Percentiles rank a stretch among this genome's conserved stretches.
phyloP scores from a whole-genome alignment of 345 rosid genomes.

The Dovyalis caffra region DNA sequence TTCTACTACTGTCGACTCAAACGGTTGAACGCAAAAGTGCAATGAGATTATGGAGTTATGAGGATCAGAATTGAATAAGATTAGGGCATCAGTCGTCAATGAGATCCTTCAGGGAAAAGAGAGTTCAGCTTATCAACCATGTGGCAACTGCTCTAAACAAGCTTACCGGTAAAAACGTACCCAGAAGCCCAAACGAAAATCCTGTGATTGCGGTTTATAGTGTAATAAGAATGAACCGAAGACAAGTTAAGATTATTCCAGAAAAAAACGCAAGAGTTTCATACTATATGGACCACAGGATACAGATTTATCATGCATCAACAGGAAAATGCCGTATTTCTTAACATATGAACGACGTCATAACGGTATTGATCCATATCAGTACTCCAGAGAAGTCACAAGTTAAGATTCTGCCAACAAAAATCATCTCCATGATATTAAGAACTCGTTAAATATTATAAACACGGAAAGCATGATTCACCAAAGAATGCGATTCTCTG shows the following conservation, averaged over 20 bases:
- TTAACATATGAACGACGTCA: background rate
- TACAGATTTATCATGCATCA: background rate
- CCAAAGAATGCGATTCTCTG: conserved; percentile 11
- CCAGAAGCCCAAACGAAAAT: too few species aligned
- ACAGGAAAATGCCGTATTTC: background rate
- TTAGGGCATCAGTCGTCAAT: background rate
- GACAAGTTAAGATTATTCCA: too few species aligned
- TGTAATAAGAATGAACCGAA: too few species aligned
- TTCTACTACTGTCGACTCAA: background rate
- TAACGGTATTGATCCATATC: background rate
- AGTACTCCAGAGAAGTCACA: background rate
- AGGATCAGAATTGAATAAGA: too few species aligned
- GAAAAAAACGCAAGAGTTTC: too few species aligned
- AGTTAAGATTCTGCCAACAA: background rate
- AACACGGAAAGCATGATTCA: background rate
- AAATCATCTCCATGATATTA: background rate
- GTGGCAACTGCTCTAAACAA: too few species aligned
- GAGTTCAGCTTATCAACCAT: too few species aligned
- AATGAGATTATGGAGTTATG: background rate
- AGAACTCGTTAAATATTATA: background rate
- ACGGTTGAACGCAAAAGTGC: background rate
- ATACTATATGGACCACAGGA: too few species aligned
- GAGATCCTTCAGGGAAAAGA: too few species aligned
- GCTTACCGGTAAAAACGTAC: too few species aligned
- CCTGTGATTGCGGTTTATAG: too few species aligned